A percentile compares a stretch with the other conserved stretches of the same genome.
Evolutionary conservation across 2,329 filamentous ascomycete genomes (phyloP).

Genomic region (Samsoniella hepiali): DNA sequence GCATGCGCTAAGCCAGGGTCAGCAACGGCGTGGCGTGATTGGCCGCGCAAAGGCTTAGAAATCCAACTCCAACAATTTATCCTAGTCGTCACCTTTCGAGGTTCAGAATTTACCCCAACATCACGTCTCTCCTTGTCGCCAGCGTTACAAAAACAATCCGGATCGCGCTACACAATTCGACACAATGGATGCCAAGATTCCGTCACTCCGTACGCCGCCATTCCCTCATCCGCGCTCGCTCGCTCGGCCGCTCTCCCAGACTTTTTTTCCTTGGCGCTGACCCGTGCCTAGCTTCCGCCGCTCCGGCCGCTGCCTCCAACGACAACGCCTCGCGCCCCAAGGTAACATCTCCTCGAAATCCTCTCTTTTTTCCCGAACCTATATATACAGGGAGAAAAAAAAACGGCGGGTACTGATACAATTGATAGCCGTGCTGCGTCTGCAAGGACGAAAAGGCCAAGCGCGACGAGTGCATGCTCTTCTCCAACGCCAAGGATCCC

Average conservation of each 20-base stretch:
- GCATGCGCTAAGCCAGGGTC: background rate
- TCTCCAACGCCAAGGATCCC: conserved; percentile 80
- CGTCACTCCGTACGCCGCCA: background rate
- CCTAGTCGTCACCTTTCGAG: conserved; percentile 5
- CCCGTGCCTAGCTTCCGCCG: conserved; percentile 15
- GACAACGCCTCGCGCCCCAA: conserved; percentile 20
- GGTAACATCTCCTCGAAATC: background rate
- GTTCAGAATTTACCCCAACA: background rate
- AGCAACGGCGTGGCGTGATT: conserved; percentile 5
- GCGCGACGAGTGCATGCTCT: conserved; percentile 98
- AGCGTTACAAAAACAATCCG: background rate
- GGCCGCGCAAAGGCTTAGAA: conserved; percentile 17
- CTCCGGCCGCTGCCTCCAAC: conserved; percentile 15
- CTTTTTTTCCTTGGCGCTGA: background rate
- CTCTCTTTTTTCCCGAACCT: no score
- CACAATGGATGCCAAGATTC: conserved; percentile 33
- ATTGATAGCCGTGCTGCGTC: conserved; percentile 82
- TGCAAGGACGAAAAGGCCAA: conserved; percentile 92
- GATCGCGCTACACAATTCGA: background rate
- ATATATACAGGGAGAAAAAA: no score
- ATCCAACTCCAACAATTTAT: conserved; percentile 8
- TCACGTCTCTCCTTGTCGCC: background rate
- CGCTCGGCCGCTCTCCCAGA: no score
- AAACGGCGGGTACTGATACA: background rate
- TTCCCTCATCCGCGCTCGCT: background rate